Percentiles rank a stretch among this genome's conserved stretches.
Evolutionary conservation across 441 rosid species (phyloP).

Genomic region (Pelargonium australe): DNA sequence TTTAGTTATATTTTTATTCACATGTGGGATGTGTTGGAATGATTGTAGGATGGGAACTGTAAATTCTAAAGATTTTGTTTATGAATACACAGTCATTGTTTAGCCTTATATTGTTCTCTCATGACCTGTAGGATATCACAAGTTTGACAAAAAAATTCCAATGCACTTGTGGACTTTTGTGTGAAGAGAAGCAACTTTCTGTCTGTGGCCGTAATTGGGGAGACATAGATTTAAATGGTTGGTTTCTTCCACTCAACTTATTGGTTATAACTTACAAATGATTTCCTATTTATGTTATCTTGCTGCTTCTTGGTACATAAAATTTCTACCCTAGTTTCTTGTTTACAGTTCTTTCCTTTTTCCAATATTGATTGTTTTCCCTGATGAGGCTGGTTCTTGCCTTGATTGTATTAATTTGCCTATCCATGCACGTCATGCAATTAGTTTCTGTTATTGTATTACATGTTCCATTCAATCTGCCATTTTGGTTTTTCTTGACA

Average conservation of each 20-base stretch:
- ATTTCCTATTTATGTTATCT: neutral
- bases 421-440: neutral
- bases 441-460: neutral
- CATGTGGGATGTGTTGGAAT: conserved; percentile 1
- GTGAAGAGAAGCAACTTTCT: conserved; percentile 91
- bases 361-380: neutral
- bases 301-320: neutral
- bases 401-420: neutral
- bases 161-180: conserved; percentile 53
- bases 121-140: conserved; percentile 55
- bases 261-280: neutral
- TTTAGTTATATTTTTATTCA: neutral
- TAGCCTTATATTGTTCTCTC: neutral
- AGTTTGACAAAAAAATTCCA: conserved; percentile 70
- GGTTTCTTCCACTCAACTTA: conserved; percentile 12
- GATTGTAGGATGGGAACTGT: neutral
- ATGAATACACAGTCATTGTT: neutral
- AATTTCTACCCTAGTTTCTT: neutral
- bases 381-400: neutral
- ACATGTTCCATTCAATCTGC: neutral
- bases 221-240: conserved; percentile 84
- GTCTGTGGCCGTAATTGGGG: conserved; percentile 95
- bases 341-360: neutral
- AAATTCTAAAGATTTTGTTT: neutral
- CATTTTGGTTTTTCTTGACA: conserved; percentile 10